phyloP scores from a whole-genome alignment of 352 stramenopile species.

The Pythium dissotocum region DNA sequence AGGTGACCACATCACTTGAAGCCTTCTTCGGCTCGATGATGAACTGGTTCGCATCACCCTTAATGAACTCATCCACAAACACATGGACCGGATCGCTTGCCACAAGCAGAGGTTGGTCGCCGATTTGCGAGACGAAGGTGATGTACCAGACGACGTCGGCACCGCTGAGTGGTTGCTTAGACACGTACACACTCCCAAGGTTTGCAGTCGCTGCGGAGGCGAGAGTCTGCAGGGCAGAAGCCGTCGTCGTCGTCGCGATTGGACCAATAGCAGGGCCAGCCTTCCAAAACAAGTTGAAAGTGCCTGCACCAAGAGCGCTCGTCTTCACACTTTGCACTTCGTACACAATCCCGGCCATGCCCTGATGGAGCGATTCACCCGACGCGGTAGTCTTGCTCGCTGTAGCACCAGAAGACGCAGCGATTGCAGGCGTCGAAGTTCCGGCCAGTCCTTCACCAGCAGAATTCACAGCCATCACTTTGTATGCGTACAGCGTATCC shows the following conservation, averaged over 20 bases:
- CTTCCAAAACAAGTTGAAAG: constrained; percentile 59
- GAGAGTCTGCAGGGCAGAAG: constrained; percentile 44
- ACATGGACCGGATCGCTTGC: constrained; percentile 45
- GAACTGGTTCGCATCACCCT: constrained; percentile 95
- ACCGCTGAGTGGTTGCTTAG: constrained; percentile 46
- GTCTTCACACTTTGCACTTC: constrained; percentile 93
- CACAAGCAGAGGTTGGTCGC: constrained; percentile 76
- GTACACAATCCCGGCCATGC: constrained; percentile 94
- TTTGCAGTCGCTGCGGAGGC: constrained; percentile 33
- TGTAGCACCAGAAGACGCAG: constrained; percentile 88
- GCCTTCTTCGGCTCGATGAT: constrained; percentile 93
- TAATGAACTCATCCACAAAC: constrained; percentile 88
- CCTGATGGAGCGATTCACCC: constrained; percentile 80
- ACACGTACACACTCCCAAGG: constrained; percentile 64
- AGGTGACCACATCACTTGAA: constrained; percentile 88
- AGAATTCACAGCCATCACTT: constrained; percentile 91
- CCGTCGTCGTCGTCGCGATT: constrained; percentile 46
- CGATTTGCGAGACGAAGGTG: constrained; percentile 84
- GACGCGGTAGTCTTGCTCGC: constrained; percentile 88
- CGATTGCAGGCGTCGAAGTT: constrained; percentile 86
- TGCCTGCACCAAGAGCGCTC: constrained; percentile 29
- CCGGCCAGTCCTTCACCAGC: constrained; percentile 89
- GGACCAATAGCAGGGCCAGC: constrained; percentile 34
- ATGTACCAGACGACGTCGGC: constrained; percentile 75
- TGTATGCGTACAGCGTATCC: constrained; percentile 93